Conservation (phyloP, 495 filamentous ascomycete species). For the Amphirosellinia nigrospora region DNA sequence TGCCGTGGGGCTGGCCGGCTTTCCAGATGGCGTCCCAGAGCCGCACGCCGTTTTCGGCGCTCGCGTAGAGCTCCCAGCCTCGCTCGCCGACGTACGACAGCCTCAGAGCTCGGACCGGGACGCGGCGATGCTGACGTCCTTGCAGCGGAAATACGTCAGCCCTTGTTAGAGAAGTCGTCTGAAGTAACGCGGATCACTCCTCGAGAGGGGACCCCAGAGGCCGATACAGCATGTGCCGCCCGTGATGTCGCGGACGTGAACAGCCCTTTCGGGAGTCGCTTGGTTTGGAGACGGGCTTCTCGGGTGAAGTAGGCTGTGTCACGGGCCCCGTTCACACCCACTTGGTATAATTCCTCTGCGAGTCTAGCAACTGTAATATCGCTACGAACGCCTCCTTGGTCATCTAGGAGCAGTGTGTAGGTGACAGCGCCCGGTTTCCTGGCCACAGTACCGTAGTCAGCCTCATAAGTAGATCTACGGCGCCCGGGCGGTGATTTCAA, state of each 20-base stretch:
- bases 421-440: constrained; percentile 46
- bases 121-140: constrained; percentile 42
- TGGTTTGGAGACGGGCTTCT: constrained; percentile 46
- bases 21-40: constrained; percentile 55
- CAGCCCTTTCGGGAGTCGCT: constrained; percentile 37
- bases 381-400: constrained; percentile 44
- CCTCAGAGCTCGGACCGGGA: constrained; percentile 47
- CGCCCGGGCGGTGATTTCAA: constrained; percentile 55
- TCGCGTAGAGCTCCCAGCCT: constrained; percentile 59
- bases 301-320: constrained; percentile 53
- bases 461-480: constrained; percentile 50
- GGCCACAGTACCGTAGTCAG: constrained; percentile 51
- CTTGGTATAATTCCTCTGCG: constrained; percentile 47
- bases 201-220: constrained; percentile 57
- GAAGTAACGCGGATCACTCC: constrained; percentile 42
- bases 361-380: constrained; percentile 42
- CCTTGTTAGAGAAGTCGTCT: constrained; percentile 49
- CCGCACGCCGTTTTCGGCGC: constrained; percentile 51
- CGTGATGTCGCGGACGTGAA: constrained; percentile 55
- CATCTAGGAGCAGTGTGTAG: constrained; percentile 53
- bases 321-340: constrained; percentile 52
- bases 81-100: constrained; percentile 57
- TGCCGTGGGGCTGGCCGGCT: constrained; percentile 53
- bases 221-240: constrained; percentile 58
- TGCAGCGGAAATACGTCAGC: constrained; percentile 49